These are phyloP conservation scores for Crotalaria pallida DNA, from an alignment of 306 rosid species.

Conservation along the genomic window DNA sequence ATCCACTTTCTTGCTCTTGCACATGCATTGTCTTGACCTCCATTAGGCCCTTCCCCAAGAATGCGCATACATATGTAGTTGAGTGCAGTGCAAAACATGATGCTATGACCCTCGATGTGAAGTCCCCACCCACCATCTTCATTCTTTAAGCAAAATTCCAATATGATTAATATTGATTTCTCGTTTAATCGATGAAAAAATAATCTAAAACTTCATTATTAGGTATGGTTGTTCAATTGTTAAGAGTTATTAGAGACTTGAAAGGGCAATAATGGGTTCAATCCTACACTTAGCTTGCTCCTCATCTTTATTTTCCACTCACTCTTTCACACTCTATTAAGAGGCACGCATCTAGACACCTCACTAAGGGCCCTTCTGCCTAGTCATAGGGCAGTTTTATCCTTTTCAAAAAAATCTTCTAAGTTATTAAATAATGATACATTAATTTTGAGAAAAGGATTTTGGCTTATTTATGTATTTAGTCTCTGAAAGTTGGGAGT, in stretches of 20 bases:
- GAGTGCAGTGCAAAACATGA: slow-evolving; percentile 47
- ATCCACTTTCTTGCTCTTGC: slow-evolving; percentile 41
- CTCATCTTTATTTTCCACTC: too few species aligned
- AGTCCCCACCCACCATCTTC: slow-evolving; percentile 65
- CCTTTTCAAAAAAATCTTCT: too few species aligned
- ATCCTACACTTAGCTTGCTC: too few species aligned
- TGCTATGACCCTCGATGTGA: slow-evolving; percentile 50
- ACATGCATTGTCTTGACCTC: slow-evolving; percentile 42
- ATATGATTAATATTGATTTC: background rate
- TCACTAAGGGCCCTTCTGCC: too few species aligned
- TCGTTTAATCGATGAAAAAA: background rate
- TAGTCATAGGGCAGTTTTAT: too few species aligned
- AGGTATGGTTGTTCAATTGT: background rate
- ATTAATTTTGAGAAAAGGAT: background rate
- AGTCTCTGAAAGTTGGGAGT: too few species aligned
- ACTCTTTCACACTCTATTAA: too few species aligned
- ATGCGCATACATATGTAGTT: slow-evolving; percentile 53
- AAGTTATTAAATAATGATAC: background rate
- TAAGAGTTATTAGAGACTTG: background rate
- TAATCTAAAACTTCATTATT: background rate
- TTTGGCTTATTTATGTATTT: too few species aligned
- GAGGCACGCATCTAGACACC: too few species aligned
- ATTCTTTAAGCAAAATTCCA: slow-evolving; percentile 33
- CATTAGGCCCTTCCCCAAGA: slow-evolving; percentile 52
- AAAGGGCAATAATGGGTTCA: background rate